Conservation (phyloP, 805 yeast genomes). For the Nakazawaea wickerhamii region DNA sequence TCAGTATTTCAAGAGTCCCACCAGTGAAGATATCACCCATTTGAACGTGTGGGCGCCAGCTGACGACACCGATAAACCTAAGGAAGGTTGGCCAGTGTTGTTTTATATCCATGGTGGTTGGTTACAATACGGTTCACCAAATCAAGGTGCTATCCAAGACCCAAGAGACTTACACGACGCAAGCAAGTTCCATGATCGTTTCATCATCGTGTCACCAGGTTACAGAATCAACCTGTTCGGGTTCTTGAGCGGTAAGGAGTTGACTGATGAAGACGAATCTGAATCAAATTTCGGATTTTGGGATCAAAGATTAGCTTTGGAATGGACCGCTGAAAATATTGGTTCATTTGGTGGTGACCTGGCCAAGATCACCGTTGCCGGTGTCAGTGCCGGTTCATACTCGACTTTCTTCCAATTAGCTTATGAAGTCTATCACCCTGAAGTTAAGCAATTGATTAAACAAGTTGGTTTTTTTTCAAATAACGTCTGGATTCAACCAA, state of each 20-base stretch:
- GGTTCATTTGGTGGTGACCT: conserved; percentile 43
- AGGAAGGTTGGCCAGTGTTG: conserved; percentile 37
- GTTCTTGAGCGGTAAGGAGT: conserved; percentile 32
- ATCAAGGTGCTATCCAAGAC: conserved; percentile 17
- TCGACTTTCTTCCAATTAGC: conserved; percentile 37
- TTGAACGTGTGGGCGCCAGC: conserved; percentile 25
- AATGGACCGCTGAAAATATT: conserved; percentile 41
- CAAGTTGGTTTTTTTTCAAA: conserved; percentile 32
- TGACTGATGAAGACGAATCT: conserved; percentile 23
- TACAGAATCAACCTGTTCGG: conserved; percentile 38
- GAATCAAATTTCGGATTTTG: conserved; percentile 34
- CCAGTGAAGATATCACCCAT: conserved; percentile 29
- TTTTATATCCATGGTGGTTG: conserved; percentile 41
- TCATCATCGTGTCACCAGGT: conserved; percentile 32
- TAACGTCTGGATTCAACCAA: conserved; percentile 35
- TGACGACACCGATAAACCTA: conserved; percentile 26
- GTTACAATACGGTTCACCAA: conserved; percentile 31
- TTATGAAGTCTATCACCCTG: conserved; percentile 37
- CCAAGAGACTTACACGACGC: conserved; percentile 23
- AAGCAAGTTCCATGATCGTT: conserved; percentile 25
- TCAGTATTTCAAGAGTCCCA: conserved; percentile 10
- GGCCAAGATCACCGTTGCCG: conserved; percentile 35
- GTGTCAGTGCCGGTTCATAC: conserved; percentile 44
- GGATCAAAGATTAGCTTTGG: conserved; percentile 43
- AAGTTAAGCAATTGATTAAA: conserved; percentile 34